Conservation (phyloP, 2,329 filamentous ascomycete species). For the Aspergillus eucalypticola region DNA sequence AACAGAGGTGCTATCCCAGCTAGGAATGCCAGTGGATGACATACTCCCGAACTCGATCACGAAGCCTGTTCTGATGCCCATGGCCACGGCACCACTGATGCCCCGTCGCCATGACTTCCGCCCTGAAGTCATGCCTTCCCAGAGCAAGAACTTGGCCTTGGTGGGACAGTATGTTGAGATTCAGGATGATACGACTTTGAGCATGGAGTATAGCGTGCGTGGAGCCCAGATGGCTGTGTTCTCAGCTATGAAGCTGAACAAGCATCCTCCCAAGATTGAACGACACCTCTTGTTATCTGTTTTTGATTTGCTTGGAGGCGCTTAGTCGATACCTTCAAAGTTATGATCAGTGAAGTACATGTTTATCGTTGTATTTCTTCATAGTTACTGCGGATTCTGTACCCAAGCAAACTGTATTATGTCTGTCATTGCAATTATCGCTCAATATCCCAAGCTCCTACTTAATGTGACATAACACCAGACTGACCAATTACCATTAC, state of each 20-base stretch:
- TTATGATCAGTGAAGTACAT: too few species aligned
- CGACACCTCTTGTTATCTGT: neutral
- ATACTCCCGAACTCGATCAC: conserved; percentile 30
- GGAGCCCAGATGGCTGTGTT: conserved; percentile 39
- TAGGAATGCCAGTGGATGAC: conserved; percentile 33
- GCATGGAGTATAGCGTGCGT: conserved; percentile 42
- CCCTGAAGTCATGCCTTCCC: conserved; percentile 39
- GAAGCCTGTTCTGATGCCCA: conserved; percentile 44
- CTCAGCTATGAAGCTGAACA: conserved; percentile 20
- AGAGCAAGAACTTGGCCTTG: conserved; percentile 40
- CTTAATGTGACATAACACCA: too few species aligned
- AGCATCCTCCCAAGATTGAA: conserved; percentile 8
- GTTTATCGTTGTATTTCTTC: too few species aligned
- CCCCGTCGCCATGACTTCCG: conserved; percentile 36
- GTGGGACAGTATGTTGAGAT: conserved; percentile 48
- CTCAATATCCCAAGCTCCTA: too few species aligned
- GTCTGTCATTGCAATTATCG: too few species aligned
- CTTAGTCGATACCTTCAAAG: neutral
- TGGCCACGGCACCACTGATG: conserved; percentile 42
- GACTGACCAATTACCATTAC: too few species aligned
- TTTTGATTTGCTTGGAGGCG: neutral
- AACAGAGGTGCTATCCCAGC: conserved; percentile 39
- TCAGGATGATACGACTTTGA: conserved; percentile 39
- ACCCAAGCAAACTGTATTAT: too few species aligned
- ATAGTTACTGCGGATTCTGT: too few species aligned